These are phyloP conservation scores for Linnemannia hyalina DNA, from an alignment of 192 early-diverging fungal genomes.

Conservation along the genomic window DNA sequence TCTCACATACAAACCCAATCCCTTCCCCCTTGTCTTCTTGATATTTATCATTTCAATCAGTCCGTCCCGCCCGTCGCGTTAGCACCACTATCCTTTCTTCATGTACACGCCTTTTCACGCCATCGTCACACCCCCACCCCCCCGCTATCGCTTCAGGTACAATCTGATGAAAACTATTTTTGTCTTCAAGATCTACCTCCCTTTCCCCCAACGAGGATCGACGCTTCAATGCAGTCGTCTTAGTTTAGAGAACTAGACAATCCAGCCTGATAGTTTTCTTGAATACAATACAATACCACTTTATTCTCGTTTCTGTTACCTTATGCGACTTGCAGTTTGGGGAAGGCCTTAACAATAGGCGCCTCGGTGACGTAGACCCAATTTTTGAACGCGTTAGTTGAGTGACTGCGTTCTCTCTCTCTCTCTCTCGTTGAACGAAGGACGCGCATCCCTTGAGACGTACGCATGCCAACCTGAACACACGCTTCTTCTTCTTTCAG, in stretches of 20 bases:
- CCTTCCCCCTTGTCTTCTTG: not conserved
- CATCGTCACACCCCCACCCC: not conserved
- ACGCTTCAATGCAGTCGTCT: not conserved
- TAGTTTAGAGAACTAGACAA: not conserved
- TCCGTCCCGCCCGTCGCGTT: not conserved
- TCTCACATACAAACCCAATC: not conserved
- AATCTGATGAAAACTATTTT: not conserved
- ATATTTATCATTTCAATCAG: not conserved
- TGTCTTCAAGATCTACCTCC: not conserved
- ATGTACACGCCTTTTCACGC: not conserved
- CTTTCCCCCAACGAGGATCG: not conserved
- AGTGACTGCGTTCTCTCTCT: not conserved
- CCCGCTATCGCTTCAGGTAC: constrained; percentile 30
- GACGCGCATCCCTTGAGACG: constrained; percentile 9
- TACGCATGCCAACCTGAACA: not conserved
- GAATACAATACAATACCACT: not conserved
- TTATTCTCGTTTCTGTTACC: too few species aligned
- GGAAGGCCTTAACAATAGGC: too few species aligned
- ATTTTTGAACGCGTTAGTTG: not conserved
- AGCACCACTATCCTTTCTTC: not conserved
- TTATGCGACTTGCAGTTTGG: too few species aligned
- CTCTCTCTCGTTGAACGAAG: not conserved
- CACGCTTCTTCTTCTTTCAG: not conserved
- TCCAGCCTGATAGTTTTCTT: not conserved
- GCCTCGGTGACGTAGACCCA: not conserved